These are phyloP conservation scores for Bipolaris oryzae DNA, from an alignment of 2,329 filamentous ascomycete species.

Conservation along the genomic window DNA sequence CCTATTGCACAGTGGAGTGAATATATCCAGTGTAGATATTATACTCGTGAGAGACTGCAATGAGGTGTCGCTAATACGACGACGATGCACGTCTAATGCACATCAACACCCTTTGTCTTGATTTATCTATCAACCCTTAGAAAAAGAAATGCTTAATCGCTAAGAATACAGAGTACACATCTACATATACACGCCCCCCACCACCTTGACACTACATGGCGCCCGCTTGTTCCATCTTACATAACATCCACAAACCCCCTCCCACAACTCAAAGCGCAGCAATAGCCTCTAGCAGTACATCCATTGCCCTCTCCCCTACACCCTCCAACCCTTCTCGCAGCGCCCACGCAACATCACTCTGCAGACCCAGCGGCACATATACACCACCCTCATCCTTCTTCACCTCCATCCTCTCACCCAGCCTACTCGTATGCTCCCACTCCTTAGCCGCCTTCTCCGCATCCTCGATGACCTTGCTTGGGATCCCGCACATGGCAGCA, in stretches of 20 bases:
- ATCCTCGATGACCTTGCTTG: slow-evolving; percentile 77
- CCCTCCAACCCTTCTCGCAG: slow-evolving; percentile 62
- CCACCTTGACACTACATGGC: not conserved
- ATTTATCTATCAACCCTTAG: not conserved
- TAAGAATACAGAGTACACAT: slow-evolving; percentile 6
- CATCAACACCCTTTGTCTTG: not conserved
- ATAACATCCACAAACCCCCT: not conserved
- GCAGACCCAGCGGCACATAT: slow-evolving; percentile 81
- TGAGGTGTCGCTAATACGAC: too few species aligned
- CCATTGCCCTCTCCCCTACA: slow-evolving; percentile 58
- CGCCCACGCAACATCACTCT: slow-evolving; percentile 85
- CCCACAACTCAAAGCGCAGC: slow-evolving; percentile 53
- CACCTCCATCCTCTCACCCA: slow-evolving; percentile 86
- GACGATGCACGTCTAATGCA: not conserved
- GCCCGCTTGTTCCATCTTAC: slow-evolving; percentile 1
- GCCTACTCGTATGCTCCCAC: slow-evolving; percentile 92
- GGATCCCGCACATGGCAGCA: slow-evolving; percentile 96
- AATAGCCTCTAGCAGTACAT: slow-evolving; percentile 64
- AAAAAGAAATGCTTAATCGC: not conserved
- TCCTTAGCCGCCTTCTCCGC: slow-evolving; percentile 87
- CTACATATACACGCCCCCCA: not conserved
- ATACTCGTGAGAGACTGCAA: too few species aligned
- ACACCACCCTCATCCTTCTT: slow-evolving; percentile 71
- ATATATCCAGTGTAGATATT: too few species aligned
- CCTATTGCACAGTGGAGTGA: too few species aligned